Evolutionary conservation across 2,329 filamentous ascomycete genomes (phyloP).

Genomic region (Ophiostoma himal-ulmi): DNA sequence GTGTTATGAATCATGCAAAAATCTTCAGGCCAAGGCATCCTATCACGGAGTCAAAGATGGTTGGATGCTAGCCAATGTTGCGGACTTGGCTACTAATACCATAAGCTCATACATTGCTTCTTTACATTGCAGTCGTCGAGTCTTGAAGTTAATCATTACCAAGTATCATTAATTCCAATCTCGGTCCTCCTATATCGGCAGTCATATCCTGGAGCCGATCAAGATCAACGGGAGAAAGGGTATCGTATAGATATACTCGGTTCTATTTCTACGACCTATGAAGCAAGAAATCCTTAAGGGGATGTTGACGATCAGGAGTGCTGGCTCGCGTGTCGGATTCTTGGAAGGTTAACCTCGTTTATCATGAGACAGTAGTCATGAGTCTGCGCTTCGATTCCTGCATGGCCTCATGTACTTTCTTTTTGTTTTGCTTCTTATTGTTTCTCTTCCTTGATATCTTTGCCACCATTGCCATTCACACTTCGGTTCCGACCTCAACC

Average conservation of each 20-base stretch:
- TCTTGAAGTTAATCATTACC: background rate
- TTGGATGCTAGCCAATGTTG: background rate
- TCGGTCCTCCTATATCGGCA: conserved; percentile 1
- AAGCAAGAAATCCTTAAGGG: background rate
- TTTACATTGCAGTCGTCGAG: background rate
- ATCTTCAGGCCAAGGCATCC: background rate
- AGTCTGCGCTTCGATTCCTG: background rate
- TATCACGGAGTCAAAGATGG: background rate
- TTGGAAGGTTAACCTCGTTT: background rate
- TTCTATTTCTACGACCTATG: background rate
- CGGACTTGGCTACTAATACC: background rate
- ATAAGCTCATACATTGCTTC: background rate
- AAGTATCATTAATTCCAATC: background rate
- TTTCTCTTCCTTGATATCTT: background rate
- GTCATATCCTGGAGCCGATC: background rate
- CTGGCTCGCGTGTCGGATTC: background rate
- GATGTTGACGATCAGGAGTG: background rate
- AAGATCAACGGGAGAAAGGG: conserved; percentile 8
- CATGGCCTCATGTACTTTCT: background rate
- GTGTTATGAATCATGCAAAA: background rate
- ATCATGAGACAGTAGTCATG: background rate
- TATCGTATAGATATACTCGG: background rate
- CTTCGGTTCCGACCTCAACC: background rate
- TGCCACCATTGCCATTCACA: background rate
- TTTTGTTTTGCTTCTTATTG: background rate